Percentiles rank a stretch among this genome's conserved stretches.
Conservation (phyloP, 331 rosid genomes). For the Malus hybrid region DNA sequence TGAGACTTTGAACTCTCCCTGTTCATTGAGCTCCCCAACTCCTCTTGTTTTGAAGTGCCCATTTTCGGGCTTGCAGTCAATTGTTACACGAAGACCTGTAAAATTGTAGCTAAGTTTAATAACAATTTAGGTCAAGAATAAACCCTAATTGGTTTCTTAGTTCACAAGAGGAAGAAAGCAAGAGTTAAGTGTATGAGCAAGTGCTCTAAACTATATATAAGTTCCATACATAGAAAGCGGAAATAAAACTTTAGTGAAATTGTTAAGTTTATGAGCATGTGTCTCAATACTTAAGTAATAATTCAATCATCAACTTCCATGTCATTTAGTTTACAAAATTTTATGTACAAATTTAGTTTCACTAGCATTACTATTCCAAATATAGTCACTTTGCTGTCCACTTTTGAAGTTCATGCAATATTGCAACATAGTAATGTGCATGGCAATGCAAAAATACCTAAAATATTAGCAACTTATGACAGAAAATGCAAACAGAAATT, state of each 20-base stretch:
- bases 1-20: constrained; percentile 64
- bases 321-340: too few relatives aligned
- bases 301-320: too few relatives aligned
- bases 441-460: neutral
- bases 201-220: too few relatives aligned
- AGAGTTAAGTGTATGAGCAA: neutral
- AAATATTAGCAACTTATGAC: neutral
- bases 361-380: neutral
- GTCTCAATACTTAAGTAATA: too few relatives aligned
- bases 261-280: neutral
- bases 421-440: too few relatives aligned
- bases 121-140: neutral
- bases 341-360: too few relatives aligned
- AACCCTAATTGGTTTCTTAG: neutral
- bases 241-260: neutral
- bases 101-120: neutral
- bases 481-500: neutral
- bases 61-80: constrained; percentile 61
- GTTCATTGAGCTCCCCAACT: constrained; percentile 43
- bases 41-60: constrained; percentile 63
- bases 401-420: too few relatives aligned
- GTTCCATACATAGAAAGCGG: neutral
- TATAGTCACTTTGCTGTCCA: neutral
- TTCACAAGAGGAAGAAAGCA: neutral
- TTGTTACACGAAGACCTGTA: constrained; percentile 59